Base-by-base conservation (phyloP, 306 rosid genomes). In the Ziziphus jujuba region DNA sequence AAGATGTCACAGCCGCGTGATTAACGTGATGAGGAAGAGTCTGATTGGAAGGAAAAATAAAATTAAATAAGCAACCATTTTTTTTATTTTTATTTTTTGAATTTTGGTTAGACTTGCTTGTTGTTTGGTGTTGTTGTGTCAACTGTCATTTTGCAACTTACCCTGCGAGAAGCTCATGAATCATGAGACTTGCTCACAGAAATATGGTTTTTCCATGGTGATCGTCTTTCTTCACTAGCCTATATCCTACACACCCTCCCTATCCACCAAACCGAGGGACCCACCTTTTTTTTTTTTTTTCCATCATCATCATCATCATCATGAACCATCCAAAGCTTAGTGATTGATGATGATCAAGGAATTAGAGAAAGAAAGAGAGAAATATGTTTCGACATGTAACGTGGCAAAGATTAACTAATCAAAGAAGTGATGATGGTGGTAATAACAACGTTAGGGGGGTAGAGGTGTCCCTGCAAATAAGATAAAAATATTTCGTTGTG, bases 141-240 rank as follows among this genome's bases (percentile, higher is more conserved):
- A 77, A 70, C 77, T 61, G 81, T 78, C 75, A 72, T 80, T 73
- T 71, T 73, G 73, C 80, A 77, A 75, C 65, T 74, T 61, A 69
- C 25, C 53, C 52, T 73, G 88, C 87, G 76, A 74, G 96, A 84
- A 80, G 67, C 85, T 79, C 92, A 86, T 84, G 88, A 87, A 77
- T 69, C 45, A 8, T 40, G 45, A 10, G 13, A 9, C 33, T 60
- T 21, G 23, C 13, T 31, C 54, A 31, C 68, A 61, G 77, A 52
- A 58, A 22, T 51, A n/a, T n/a, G n/a, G n/a, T 28, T 28, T 28
- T 61, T 40, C 15, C 50, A 53, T 59, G 73, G 67, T 62, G 38
- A 31, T 59, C 51, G 47, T 77, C 84, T 61, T 12, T 81, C 71
- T 38, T 44, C 70, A 23, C 64, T 22, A 14, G 24, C 51, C 51